phyloP scores from a whole-genome alignment of 768 basidiomycete species.

The Russula ochroleuca region DNA sequence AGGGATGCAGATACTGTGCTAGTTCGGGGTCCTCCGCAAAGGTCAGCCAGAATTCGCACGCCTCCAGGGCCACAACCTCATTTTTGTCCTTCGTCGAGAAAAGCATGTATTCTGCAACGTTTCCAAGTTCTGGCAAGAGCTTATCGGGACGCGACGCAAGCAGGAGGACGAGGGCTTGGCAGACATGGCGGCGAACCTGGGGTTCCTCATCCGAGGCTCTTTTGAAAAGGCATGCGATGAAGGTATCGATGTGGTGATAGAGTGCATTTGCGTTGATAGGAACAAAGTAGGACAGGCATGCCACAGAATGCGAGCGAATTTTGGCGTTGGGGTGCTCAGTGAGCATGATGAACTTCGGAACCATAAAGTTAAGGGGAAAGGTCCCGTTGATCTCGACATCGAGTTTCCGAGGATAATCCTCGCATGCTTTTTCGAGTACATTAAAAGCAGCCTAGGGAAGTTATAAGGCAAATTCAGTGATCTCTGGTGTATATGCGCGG shows the following conservation, averaged over 20 bases:
- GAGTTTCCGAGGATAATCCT: conserved; percentile 94
- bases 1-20: conserved; percentile 75
- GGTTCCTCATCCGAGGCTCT: conserved; percentile 91
- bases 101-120: conserved; percentile 98
- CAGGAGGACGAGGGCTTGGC: conserved; percentile 90
- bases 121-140: conserved; percentile 91
- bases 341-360: conserved; percentile 88
- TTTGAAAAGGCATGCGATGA: conserved; percentile 91
- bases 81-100: conserved; percentile 98
- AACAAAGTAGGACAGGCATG: conserved; percentile 92
- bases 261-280: conserved; percentile 84
- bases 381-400: conserved; percentile 90
- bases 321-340: conserved; percentile 81
- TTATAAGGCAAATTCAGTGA: conserved; percentile 20
- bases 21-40: conserved; percentile 95
- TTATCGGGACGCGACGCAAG: conserved; percentile 93
- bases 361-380: conserved; percentile 93
- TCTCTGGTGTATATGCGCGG: not conserved
- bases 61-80: conserved; percentile 93
- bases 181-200: conserved; percentile 92
- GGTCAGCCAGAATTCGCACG: conserved; percentile 99
- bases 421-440: conserved; percentile 90
- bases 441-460: conserved; percentile 78
- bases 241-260: conserved; percentile 85
- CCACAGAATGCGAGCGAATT: conserved; percentile 90